Percentiles rank a stretch among this genome's conserved stretches.
Evolutionary conservation across 352 stramenopile genomes (phyloP).

Genomic region (Pythium volutum): DNA sequence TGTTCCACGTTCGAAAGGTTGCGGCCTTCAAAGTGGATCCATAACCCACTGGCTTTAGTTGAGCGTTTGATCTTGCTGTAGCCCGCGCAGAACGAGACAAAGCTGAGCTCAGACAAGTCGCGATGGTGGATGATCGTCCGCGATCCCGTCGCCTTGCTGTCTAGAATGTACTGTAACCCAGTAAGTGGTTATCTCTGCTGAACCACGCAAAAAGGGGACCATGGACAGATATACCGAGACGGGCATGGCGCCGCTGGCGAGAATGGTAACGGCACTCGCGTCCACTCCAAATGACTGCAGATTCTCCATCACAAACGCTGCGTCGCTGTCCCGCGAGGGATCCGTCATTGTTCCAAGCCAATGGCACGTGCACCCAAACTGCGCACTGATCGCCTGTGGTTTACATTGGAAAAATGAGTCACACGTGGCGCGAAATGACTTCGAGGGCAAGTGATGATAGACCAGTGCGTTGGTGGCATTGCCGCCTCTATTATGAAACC

Average conservation of each 20-base stretch:
- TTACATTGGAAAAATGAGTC: no score
- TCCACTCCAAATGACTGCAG: constrained; percentile 49
- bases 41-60: constrained; percentile 19
- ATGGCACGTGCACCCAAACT: constrained; percentile 45
- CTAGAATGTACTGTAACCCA: constrained; percentile 55
- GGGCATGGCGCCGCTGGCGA: constrained; percentile 50
- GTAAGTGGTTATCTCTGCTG: not conserved
- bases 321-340: constrained; percentile 44
- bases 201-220: not conserved
- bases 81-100: constrained; percentile 33
- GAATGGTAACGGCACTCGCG: constrained; percentile 34
- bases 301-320: constrained; percentile 48
- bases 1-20: constrained; percentile 56
- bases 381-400: constrained; percentile 51
- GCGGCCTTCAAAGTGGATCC: constrained; percentile 72
- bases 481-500: constrained; percentile 36
- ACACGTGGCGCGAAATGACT: not conserved
- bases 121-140: constrained; percentile 72
- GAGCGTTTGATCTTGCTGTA: constrained; percentile 16
- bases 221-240: constrained; percentile 39
- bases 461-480: constrained; percentile 69
- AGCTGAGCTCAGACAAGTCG: constrained; percentile 50
- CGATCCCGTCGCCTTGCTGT: constrained; percentile 55
- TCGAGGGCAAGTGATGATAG: not conserved
- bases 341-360: constrained; percentile 69